These are phyloP conservation scores for Trypethelium eluteriae DNA, from an alignment of 495 filamentous ascomycete genomes.

Conservation along the genomic window DNA sequence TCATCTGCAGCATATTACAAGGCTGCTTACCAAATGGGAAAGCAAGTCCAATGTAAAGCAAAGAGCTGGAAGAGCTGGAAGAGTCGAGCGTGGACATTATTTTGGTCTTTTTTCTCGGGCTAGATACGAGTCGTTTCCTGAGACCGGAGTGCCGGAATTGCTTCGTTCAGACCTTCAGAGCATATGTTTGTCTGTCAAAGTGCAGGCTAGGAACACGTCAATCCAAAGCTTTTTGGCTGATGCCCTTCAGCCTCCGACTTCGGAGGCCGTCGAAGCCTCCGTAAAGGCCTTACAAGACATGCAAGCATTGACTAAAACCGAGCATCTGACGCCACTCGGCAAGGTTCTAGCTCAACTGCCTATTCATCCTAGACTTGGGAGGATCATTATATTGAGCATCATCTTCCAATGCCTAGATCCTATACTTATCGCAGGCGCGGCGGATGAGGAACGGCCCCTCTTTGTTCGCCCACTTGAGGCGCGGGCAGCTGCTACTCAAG, in stretches of 20 bases:
- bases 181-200: conserved; percentile 44
- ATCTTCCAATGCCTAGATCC: conserved; percentile 57
- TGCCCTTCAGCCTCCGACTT: conserved; percentile 47
- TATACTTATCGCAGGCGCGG: conserved; percentile 47
- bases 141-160: conserved; percentile 44
- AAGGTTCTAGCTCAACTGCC: conserved; percentile 42
- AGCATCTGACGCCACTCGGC: conserved; percentile 48
- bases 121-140: conserved; percentile 44
- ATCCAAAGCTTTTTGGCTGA: conserved; percentile 44
- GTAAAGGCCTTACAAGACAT: conserved; percentile 41
- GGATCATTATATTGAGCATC: conserved; percentile 52
- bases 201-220: conserved; percentile 39
- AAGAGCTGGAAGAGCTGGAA: conserved; percentile 51
- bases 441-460: conserved; percentile 36
- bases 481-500: conserved; percentile 29
- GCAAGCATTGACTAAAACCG: conserved; percentile 44
- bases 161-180: conserved; percentile 46
- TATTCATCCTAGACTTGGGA: conserved; percentile 46
- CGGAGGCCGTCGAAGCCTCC: conserved; percentile 39
- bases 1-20: conserved; percentile 38
- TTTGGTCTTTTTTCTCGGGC: conserved; percentile 48
- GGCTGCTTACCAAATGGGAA: conserved; percentile 46
- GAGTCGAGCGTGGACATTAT: conserved; percentile 52
- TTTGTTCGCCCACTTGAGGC: conserved; percentile 39
- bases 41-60: conserved; percentile 50